These are phyloP conservation scores for Ceratocystis ficicola DNA, from an alignment of 2,329 filamentous ascomycete species.

Conservation along the genomic window DNA sequence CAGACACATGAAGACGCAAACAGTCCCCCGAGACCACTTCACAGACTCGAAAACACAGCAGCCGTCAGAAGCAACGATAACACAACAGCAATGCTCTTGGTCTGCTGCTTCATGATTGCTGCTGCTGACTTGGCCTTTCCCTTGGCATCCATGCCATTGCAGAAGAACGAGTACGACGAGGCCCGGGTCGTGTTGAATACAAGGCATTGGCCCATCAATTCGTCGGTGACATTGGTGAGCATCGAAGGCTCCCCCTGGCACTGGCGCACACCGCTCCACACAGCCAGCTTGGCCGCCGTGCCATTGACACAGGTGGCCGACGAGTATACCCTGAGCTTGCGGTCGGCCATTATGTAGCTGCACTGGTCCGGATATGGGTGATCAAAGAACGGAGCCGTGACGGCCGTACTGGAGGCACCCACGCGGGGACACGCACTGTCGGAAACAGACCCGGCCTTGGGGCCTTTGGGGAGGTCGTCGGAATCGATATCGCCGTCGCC, in stretches of 20 bases:
- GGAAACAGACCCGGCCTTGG: slow-evolving; percentile 21
- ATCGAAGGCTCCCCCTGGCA: slow-evolving; percentile 65
- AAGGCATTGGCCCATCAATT: slow-evolving; percentile 24
- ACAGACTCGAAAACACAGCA: slow-evolving; percentile 19
- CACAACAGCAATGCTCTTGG: slow-evolving; percentile 16
- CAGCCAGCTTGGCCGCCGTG: slow-evolving; percentile 25
- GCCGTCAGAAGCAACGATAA: slow-evolving; percentile 16
- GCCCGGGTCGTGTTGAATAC: slow-evolving; percentile 20
- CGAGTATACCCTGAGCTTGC: slow-evolving; percentile 21
- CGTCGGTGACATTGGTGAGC: slow-evolving; percentile 39
- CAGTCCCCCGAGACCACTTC: not conserved
- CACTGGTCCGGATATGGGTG: slow-evolving; percentile 22
- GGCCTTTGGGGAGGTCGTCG: slow-evolving; percentile 17
- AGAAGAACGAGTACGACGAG: slow-evolving; percentile 22
- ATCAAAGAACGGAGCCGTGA: slow-evolving; percentile 20
- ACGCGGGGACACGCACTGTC: slow-evolving; percentile 19
- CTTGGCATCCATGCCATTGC: slow-evolving; percentile 20
- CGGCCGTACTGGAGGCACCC: not conserved
- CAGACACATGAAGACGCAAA: not conserved
- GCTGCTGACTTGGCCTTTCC: slow-evolving; percentile 19
- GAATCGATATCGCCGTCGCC: slow-evolving; percentile 18
- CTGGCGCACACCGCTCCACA: slow-evolving; percentile 44
- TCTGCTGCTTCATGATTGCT: slow-evolving; percentile 16
- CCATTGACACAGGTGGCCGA: slow-evolving; percentile 20
- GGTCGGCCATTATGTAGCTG: slow-evolving; percentile 21